A percentile compares a stretch with the other conserved stretches of the same genome.
These are phyloP conservation scores for Saturnispora serradocipensis DNA, from an alignment of 805 yeast genomes.

Conservation along the genomic window DNA sequence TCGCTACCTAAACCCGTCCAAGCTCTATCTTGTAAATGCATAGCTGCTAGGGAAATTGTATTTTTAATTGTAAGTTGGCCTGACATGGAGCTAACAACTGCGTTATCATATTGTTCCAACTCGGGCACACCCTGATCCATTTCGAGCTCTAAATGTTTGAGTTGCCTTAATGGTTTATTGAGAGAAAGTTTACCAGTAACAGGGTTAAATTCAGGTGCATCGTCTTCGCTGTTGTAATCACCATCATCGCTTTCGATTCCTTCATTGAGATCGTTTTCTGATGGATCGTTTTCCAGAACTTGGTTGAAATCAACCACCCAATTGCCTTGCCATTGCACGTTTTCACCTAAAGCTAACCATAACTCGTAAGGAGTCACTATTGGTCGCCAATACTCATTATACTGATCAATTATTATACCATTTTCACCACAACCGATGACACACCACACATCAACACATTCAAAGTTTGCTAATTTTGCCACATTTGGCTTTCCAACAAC, in stretches of 20 bases:
- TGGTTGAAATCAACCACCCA: slow-evolving; percentile 79
- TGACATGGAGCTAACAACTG: slow-evolving; percentile 48
- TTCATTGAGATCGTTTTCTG: slow-evolving; percentile 22
- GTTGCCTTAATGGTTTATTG: slow-evolving; percentile 66
- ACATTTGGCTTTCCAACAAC: slow-evolving; percentile 98
- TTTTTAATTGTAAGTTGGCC: slow-evolving; percentile 55
- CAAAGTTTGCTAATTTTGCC: slow-evolving; percentile 93
- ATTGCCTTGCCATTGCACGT: slow-evolving; percentile 82
- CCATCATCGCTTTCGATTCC: slow-evolving; percentile 10
- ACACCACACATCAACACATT: slow-evolving; percentile 91
- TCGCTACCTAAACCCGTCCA: slow-evolving; percentile 96
- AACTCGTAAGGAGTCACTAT: slow-evolving; percentile 91
- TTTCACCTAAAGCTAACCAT: slow-evolving; percentile 65
- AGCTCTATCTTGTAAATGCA: slow-evolving; percentile 52
- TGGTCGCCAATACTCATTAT: slow-evolving; percentile 78
- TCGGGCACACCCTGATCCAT: slow-evolving; percentile 21
- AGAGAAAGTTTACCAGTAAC: slow-evolving; percentile 72
- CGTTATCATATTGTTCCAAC: slow-evolving; percentile 8
- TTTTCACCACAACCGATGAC: slow-evolving; percentile 90
- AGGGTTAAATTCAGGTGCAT: slow-evolving; percentile 78
- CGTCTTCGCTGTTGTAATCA: slow-evolving; percentile 32
- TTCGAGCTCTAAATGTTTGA: slow-evolving; percentile 57
- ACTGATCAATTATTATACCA: slow-evolving; percentile 76
- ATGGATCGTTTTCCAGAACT: slow-evolving; percentile 34
- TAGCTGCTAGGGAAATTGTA: slow-evolving; percentile 86